A percentile compares a stretch with the other conserved stretches of the same genome.
Evolutionary conservation across 2,329 filamentous ascomycete genomes (phyloP).

Genomic region (Aciculosporium take): DNA sequence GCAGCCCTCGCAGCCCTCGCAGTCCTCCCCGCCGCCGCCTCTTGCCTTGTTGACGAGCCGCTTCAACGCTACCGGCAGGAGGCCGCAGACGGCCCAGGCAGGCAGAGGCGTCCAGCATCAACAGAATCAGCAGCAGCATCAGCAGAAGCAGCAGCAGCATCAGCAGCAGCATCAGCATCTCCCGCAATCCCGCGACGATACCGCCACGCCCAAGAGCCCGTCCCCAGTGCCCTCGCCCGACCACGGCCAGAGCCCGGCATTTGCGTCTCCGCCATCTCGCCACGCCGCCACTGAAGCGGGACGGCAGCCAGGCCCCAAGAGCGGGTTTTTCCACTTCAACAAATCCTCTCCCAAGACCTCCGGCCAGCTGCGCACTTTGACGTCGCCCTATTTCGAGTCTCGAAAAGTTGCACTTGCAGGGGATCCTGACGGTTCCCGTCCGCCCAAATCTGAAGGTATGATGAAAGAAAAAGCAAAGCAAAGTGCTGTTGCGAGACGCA

Average conservation of each 20-base stretch:
- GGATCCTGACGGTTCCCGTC: slow-evolving; percentile 19
- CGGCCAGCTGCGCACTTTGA: slow-evolving; percentile 17
- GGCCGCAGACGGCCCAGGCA: slow-evolving; percentile 10
- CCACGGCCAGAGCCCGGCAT: slow-evolving; percentile 1
- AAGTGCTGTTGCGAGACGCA: background rate
- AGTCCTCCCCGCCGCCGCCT: slow-evolving; percentile 9
- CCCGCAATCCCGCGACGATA: slow-evolving; percentile 12
- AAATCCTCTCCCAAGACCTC: slow-evolving; percentile 29
- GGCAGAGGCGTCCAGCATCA: slow-evolving; percentile 9
- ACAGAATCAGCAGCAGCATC: background rate
- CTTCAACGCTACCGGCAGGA: slow-evolving; percentile 23
- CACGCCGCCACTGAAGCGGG: slow-evolving; percentile 1
- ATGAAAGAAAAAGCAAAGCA: too few relatives aligned
- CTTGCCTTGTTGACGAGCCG: slow-evolving; percentile 29
- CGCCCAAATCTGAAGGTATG: slow-evolving; percentile 21
- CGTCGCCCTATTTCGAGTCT: slow-evolving; percentile 20
- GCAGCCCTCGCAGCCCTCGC: background rate
- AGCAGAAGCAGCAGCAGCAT: slow-evolving; percentile 5
- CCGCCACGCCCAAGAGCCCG: slow-evolving; percentile 10
- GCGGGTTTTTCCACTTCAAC: slow-evolving; percentile 37
- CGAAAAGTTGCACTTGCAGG: slow-evolving; percentile 25
- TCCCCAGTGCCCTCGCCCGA: slow-evolving; percentile 13
- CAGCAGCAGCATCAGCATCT: slow-evolving; percentile 8
- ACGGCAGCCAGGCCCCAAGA: slow-evolving; percentile 26
- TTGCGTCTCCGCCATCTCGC: slow-evolving; percentile 6